Conservation (phyloP, 164 flowering plant species). For the Kingdonia uniflora region DNA sequence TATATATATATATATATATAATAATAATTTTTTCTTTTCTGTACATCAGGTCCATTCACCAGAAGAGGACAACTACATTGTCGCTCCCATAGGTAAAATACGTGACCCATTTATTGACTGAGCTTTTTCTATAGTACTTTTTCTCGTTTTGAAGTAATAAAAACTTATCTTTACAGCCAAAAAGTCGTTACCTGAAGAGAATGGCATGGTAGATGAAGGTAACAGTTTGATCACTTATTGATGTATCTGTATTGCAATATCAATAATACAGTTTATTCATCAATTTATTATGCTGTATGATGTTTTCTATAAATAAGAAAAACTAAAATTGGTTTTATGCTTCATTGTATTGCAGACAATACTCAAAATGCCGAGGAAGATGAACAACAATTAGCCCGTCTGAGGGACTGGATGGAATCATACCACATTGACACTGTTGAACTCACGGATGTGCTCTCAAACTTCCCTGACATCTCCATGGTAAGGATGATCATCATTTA, state of each 20-base stretch:
- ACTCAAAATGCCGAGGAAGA: conserved; percentile 76
- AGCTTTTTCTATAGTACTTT: not conserved
- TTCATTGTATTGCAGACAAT: conserved; percentile 41
- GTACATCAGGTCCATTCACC: conserved; percentile 40
- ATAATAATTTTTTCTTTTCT: not conserved
- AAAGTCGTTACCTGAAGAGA: conserved; percentile 21
- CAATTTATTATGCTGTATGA: no score
- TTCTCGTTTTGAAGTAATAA: conserved; percentile 3
- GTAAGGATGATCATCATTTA: conserved; percentile 24
- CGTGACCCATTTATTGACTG: not conserved
- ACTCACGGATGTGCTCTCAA: conserved; percentile 66
- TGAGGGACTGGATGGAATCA: conserved; percentile 68
- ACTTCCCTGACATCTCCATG: conserved; percentile 77
- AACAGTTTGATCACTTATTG: not conserved
- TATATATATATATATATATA: no score
- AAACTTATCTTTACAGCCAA: conserved; percentile 29
- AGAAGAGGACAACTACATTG: conserved; percentile 44
- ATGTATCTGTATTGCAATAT: no score
- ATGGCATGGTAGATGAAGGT: conserved; percentile 46
- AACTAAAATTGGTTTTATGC: no score
- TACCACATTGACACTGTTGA: conserved; percentile 47
- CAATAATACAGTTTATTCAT: no score
- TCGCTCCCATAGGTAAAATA: conserved; percentile 59
- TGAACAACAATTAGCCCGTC: conserved; percentile 45
- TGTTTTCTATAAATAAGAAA: no score